phyloP scores from a whole-genome alignment of 2,329 filamentous ascomycete genomes.

The Colletotrichum acutatum region DNA sequence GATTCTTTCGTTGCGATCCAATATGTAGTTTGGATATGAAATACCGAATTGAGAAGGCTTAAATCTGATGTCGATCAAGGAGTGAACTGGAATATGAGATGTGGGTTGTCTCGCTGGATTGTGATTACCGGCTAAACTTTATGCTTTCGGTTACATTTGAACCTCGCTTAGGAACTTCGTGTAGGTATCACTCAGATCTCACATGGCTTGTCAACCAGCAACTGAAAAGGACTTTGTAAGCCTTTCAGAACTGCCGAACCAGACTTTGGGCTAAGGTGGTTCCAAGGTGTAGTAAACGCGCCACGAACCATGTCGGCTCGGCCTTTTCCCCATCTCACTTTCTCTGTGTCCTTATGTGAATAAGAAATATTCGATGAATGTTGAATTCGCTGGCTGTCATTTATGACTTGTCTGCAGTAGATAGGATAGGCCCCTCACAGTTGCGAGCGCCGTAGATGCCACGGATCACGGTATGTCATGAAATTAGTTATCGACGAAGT shows the following conservation, averaged over 20 bases:
- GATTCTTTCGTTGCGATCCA: background rate
- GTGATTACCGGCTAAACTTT: background rate
- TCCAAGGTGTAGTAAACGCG: background rate
- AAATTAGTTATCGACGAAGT: no score
- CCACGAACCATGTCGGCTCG: background rate
- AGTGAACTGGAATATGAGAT: background rate
- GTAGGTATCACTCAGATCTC: no score
- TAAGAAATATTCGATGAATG: no score
- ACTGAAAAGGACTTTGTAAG: no score
- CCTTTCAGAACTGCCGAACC: slow-evolving; percentile 6
- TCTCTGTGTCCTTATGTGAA: no score
- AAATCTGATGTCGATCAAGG: background rate
- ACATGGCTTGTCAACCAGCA: no score
- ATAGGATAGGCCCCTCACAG: no score
- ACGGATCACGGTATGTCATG: background rate
- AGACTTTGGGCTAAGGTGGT: background rate
- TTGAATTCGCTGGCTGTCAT: no score
- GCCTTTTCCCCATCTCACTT: background rate
- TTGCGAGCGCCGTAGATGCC: no score
- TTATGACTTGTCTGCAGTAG: no score
- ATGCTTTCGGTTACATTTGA: background rate
- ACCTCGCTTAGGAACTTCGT: no score
- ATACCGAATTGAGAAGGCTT: background rate
- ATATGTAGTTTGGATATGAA: slow-evolving; percentile 3
- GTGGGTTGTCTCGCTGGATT: background rate